Base-by-base conservation (phyloP, 169 alveolate genomes). In the Cryptosporidium muris region DNA sequence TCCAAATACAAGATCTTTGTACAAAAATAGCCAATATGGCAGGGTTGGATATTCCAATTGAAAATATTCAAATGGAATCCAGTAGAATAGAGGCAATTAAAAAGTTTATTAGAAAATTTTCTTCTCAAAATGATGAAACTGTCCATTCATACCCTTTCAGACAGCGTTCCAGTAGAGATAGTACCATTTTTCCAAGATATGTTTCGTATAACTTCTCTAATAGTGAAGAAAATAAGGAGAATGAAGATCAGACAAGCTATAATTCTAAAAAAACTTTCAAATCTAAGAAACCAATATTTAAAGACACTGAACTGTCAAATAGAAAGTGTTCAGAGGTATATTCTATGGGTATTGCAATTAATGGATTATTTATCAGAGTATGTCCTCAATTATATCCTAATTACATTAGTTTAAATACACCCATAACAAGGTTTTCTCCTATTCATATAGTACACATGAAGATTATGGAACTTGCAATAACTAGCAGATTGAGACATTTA, bases 381-480 rank as follows among this genome's bases (percentile, higher is more conserved):
- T 74, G 85, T 25, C 85, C 85, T 47, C 54, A 56, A 16, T 36
- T 63, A 12, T 74, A 74, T 58, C 85, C 85, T 7, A 68, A 58
- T 56, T 74, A 74, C n/a, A 9, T 74, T 40, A 53, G 85, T 8
- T 42, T 14, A 2, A 68, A 74, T 49, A 11, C 52, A 9, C 47
- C 36, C 8, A 54, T 74, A 60, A 60, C 54, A 48, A 37, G 49
- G 58, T 56, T 51, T 43, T 74, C 85, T 42, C 68, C 85, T 7
- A 56, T 74, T 43, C 85, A 74, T 36, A 14, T 68, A 5, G 85
- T 56, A 1, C 85, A 74, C 12, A 45, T 74, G 36, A 74, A 74
- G 40, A 37, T 62, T 8, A 2, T 74, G 51, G 85, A 74, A 37
- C 25, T 54, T 25, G 85, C 85, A 1, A 40, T 74, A n/a, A 74